Conservation (phyloP, 305 asterid species). For the Plantago rigida region DNA sequence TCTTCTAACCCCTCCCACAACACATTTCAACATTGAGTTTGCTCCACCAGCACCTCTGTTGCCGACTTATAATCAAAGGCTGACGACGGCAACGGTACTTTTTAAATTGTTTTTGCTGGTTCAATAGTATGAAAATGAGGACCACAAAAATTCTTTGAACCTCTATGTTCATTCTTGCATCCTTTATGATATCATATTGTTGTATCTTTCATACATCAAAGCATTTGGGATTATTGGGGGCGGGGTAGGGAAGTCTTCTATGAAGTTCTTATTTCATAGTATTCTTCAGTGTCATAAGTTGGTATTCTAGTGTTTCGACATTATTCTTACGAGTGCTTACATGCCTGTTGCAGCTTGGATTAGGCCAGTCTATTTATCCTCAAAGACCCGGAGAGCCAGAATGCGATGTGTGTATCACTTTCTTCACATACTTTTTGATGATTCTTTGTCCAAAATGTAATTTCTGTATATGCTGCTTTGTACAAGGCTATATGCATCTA, state of each 20-base stretch:
- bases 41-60: conserved; percentile 60
- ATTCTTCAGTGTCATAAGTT: background rate
- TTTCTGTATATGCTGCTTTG: conserved; percentile 15
- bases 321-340: conserved; percentile 18
- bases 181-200: background rate
- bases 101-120: conserved; percentile 21
- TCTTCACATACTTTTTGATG: conserved; percentile 14
- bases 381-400: conserved; percentile 84
- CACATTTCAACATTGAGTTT: conserved; percentile 56
- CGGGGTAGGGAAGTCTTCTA: too few species aligned
- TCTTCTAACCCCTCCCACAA: conserved; percentile 53
- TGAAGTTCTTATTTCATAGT: too few species aligned
- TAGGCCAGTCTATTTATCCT: conserved; percentile 53
- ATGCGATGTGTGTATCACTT: conserved; percentile 66
- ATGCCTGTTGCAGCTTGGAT: conserved; percentile 61
- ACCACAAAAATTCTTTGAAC: conserved; percentile 5
- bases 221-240: background rate
- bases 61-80: conserved; percentile 60
- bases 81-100: conserved; percentile 59
- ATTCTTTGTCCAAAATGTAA: conserved; percentile 2
- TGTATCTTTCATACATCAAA: conserved; percentile 11
- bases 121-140: conserved; percentile 8
- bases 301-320: background rate
- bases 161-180: background rate
- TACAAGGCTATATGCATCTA: conserved; percentile 6